Percentiles rank a stretch among this genome's conserved stretches.
Evolutionary conservation across 768 basidiomycete genomes (phyloP).

Genomic region (Daedaleopsis sinensis): DNA sequence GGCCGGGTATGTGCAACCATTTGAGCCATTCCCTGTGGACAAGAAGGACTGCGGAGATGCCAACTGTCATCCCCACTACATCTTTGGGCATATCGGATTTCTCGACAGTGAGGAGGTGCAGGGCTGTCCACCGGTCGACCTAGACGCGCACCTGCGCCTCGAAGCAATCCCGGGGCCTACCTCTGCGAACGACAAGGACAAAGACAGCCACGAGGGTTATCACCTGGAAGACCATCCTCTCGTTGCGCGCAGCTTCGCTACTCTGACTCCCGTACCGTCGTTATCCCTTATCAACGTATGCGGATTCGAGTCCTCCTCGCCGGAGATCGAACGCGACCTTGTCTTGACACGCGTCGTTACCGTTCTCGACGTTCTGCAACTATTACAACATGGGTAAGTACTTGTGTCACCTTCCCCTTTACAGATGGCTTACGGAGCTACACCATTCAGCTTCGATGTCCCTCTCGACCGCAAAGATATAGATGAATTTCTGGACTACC

Average conservation of each 20-base stretch:
- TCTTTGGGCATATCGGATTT: neutral
- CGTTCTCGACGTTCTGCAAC: too few relatives aligned
- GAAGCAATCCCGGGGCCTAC: neutral
- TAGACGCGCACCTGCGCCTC: neutral
- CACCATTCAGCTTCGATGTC: too few relatives aligned
- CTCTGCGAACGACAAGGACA: neutral
- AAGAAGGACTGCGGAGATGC: neutral
- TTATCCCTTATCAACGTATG: neutral
- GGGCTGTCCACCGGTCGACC: neutral
- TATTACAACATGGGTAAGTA: too few relatives aligned
- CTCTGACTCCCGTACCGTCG: neutral
- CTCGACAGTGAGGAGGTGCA: neutral
- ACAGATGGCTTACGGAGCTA: too few relatives aligned
- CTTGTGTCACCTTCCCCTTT: too few relatives aligned
- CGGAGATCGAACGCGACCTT: too few relatives aligned
- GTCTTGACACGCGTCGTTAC: too few relatives aligned
- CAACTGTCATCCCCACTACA: neutral
- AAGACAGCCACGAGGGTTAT: neutral
- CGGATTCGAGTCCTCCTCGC: neutral
- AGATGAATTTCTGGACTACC: neutral
- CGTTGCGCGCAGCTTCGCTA: conserved; percentile 2
- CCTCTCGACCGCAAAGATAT: too few relatives aligned
- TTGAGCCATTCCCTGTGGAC: neutral
- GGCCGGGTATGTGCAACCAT: neutral
- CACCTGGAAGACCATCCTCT: conserved; percentile 1